Percentiles rank a stretch among this genome's conserved stretches.
These are phyloP conservation scores for Symmetrospora coprosmae DNA, from an alignment of 768 basidiomycete species.

Conservation along the genomic window DNA sequence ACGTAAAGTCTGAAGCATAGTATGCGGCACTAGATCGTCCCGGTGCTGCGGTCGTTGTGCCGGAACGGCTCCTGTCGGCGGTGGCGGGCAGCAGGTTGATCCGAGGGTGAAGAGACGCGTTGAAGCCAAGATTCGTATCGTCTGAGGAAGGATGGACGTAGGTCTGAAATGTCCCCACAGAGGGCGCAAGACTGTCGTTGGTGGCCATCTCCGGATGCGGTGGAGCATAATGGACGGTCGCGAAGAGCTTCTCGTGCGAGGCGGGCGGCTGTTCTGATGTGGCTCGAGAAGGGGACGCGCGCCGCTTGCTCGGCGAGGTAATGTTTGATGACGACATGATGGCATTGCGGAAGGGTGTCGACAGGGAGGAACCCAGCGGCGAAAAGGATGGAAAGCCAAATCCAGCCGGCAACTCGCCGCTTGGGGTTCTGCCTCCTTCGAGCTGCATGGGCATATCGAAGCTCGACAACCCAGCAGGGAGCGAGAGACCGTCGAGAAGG, in stretches of 20 bases:
- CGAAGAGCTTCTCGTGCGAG: background rate
- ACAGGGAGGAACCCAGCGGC: background rate
- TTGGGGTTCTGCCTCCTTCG: too few relatives aligned
- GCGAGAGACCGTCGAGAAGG: background rate
- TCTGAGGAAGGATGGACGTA: slow-evolving; percentile 2
- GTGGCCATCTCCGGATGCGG: background rate
- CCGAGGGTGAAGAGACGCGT: too few relatives aligned
- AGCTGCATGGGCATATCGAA: background rate
- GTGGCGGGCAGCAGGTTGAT: slow-evolving; percentile 11
- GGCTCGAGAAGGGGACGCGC: background rate
- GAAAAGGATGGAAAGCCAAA: too few relatives aligned
- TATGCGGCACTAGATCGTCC: too few relatives aligned
- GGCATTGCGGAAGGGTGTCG: slow-evolving; percentile 7
- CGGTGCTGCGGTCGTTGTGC: background rate
- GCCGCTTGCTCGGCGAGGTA: too few relatives aligned
- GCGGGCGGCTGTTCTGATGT: slow-evolving; percentile 15
- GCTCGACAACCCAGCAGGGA: too few relatives aligned
- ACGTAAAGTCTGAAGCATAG: too few relatives aligned
- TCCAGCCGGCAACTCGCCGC: too few relatives aligned
- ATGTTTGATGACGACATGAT: too few relatives aligned
- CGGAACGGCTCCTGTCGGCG: background rate
- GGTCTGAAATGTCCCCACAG: too few relatives aligned
- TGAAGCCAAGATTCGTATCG: background rate
- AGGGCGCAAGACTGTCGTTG: background rate
- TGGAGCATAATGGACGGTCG: too few relatives aligned